Conservation (phyloP, 306 rosid species). For the Gleditsia sinensis region DNA sequence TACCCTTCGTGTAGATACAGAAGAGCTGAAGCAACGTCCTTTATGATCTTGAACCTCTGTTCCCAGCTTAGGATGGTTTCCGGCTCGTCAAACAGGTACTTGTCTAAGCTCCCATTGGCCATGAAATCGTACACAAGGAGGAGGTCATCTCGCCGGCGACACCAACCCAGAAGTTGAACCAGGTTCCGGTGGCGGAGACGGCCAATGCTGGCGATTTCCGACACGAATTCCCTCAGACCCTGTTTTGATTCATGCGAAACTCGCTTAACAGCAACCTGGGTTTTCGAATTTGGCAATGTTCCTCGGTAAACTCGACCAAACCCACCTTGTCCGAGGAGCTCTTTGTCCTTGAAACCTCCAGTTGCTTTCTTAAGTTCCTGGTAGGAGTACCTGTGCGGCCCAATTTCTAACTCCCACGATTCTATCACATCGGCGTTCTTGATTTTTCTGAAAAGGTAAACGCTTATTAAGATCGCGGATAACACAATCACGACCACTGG, state of each 20-base stretch:
- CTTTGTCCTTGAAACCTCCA: conserved; percentile 58
- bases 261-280: conserved; percentile 67
- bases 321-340: conserved; percentile 73
- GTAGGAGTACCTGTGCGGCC: conserved; percentile 83
- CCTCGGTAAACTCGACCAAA: conserved; percentile 81
- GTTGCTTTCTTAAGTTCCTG: conserved; percentile 77
- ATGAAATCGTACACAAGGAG: conserved; percentile 78
- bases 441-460: conserved; percentile 46
- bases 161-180: conserved; percentile 80
- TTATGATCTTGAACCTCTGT: conserved; percentile 59
- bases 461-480: conserved; percentile 35
- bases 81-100: conserved; percentile 59
- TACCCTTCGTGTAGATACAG: conserved; percentile 78
- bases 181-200: conserved; percentile 82
- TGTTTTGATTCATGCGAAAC: conserved; percentile 76
- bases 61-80: conserved; percentile 55
- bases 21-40: conserved; percentile 76
- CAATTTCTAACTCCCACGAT: conserved; percentile 74
- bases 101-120: conserved; percentile 80
- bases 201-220: conserved; percentile 84
- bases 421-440: conserved; percentile 68
- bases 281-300: conserved; percentile 52
- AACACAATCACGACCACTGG: conserved; percentile 29
- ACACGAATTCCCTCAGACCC: conserved; percentile 68
- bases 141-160: conserved; percentile 64